Conservation (phyloP, 2,329 filamentous ascomycete species). For the Epichloe sp. region DNA sequence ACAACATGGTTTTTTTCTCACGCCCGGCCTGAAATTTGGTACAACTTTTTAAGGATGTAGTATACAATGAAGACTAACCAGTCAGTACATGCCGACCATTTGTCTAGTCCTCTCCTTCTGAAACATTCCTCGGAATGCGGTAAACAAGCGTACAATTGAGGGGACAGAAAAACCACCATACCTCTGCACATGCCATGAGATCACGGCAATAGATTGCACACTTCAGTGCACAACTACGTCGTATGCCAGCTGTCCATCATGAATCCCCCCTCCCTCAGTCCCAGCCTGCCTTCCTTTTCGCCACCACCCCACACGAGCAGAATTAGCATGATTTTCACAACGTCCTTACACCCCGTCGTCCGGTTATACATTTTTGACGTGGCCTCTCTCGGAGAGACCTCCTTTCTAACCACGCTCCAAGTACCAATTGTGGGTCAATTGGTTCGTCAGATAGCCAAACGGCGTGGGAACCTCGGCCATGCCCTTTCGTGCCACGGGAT, state of each 20-base stretch:
- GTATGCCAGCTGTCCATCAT: background rate
- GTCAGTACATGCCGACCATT: background rate
- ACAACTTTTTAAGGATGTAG: background rate
- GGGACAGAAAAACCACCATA: background rate
- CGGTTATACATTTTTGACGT: background rate
- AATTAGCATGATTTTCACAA: background rate
- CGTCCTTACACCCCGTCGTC: background rate
- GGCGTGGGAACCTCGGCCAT: constrained; percentile 75
- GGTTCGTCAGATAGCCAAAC: constrained; percentile 55
- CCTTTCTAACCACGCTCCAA: constrained; percentile 55
- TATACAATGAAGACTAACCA: background rate
- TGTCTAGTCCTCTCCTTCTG: background rate
- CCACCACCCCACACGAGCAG: background rate
- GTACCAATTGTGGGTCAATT: constrained; percentile 91
- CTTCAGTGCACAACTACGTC: background rate
- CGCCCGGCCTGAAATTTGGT: background rate
- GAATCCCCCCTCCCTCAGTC: background rate
- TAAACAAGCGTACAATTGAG: background rate
- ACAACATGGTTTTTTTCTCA: too few species aligned
- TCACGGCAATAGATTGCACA: background rate
- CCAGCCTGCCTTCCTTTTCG: too few species aligned
- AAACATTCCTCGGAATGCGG: background rate
- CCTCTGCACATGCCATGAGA: background rate
- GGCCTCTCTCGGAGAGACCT: too few species aligned
- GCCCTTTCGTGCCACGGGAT: constrained; percentile 80